Percentiles rank a stretch among this genome's conserved stretches.
These are phyloP conservation scores for Prinsepia uniflora DNA, from an alignment of 306 rosid genomes.

Conservation along the genomic window DNA sequence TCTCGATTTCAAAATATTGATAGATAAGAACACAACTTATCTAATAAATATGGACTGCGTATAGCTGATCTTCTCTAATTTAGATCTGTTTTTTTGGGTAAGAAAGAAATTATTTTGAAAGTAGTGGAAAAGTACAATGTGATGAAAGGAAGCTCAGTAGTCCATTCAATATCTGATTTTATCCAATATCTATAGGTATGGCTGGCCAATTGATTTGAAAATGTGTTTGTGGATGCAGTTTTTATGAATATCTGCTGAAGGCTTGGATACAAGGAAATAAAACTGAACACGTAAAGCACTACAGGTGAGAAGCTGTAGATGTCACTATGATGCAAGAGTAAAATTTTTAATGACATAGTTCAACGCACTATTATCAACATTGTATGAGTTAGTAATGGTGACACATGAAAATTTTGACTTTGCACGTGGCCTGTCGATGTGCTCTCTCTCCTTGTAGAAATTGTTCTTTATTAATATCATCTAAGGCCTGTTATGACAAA, in stretches of 20 bases:
- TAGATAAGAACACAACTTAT: neutral
- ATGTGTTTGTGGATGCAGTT: slow-evolving; percentile 33
- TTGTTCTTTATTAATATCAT: neutral
- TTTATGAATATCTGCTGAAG: slow-evolving; percentile 65
- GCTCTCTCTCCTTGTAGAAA: neutral
- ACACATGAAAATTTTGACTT: neutral
- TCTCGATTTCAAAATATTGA: neutral
- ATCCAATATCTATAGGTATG: neutral
- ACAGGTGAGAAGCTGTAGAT: slow-evolving; percentile 42
- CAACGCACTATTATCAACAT: neutral
- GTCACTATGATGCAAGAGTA: neutral
- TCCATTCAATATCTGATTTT: neutral
- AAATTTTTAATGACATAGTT: neutral
- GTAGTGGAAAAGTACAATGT: neutral
- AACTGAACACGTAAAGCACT: slow-evolving; percentile 46
- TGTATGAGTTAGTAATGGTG: neutral
- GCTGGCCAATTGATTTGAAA: slow-evolving; percentile 19
- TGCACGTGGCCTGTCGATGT: neutral
- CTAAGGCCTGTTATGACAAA: slow-evolving; percentile 16
- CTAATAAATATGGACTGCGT: neutral
- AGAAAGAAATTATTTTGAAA: neutral
- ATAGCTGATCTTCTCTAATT: neutral
- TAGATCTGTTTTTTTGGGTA: neutral
- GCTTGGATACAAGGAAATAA: slow-evolving; percentile 69
- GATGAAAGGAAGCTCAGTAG: neutral